Base-by-base conservation (phyloP, 768 basidiomycete genomes). In the Phaffia australis region DNA sequence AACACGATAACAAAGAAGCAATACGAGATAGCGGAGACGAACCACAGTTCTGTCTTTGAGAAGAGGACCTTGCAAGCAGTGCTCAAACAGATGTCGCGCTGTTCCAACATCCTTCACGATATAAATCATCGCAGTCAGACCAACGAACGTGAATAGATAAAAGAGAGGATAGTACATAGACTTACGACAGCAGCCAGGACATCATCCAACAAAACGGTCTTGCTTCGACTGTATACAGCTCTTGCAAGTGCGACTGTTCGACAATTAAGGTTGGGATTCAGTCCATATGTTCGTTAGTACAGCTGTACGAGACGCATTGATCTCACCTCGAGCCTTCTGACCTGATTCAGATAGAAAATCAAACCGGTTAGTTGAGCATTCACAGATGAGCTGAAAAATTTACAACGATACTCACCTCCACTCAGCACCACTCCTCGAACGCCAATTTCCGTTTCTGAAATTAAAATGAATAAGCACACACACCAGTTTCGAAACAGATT, bases 201-300 rank as follows among this genome's bases (percentile, higher is more conserved):
- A 71, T 89, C 88, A 70, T 90, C 87, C 55, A 90, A 74, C 25
- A 90, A 77, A 0, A 89, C 49, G 32, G 54, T 51, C 74, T 81
- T 82, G 29, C 83, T 84, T 19, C 80, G 78, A 29, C 86, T 84
- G 74, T 90, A 91, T 0, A 88, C 84, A 0, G 89, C 88, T 18
- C 89, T 83, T 15, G 88, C 89, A 18, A 91, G 80, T 0, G 88
- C 88, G 19, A 90, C 87, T 69, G 87, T 85, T n/a, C 58, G 55
- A 32, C 35, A 27, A 23, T 0, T 52, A 54, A 18, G 8, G 68
- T 77, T 69, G 35, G 8, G 14, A 30, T 47, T 35, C 35, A 42
- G 11, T 42, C 11, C 4, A 42, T 42, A 11, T 42, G 35, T 42
- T 42, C 11, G 11, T 42, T 42, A 42, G 4, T 42, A 11, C 4